Evolutionary conservation across 1,139 yeast species (phyloP).

Genomic region (Spencermartinsiella ligniputridi): DNA sequence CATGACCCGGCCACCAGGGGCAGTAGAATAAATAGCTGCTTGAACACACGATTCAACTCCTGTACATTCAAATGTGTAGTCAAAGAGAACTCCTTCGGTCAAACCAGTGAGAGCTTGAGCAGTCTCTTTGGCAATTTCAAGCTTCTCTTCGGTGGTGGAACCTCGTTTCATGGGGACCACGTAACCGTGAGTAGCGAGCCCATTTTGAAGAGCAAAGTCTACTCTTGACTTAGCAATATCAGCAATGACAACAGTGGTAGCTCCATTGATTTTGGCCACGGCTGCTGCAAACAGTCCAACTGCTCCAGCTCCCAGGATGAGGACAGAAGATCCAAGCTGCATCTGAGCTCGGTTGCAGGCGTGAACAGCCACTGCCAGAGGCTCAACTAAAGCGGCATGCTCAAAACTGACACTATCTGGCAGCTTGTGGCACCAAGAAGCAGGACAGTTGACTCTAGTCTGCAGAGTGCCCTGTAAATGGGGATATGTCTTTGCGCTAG

Average conservation of each 20-base stretch:
- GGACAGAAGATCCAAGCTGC: constrained; percentile 61
- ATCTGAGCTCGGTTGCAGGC: constrained; percentile 60
- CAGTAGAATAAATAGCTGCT: constrained; percentile 36
- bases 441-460: constrained; percentile 32
- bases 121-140: constrained; percentile 18
- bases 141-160: constrained; percentile 22
- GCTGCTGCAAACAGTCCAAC: constrained; percentile 75
- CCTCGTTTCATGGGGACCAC: constrained; percentile 25
- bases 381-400: constrained; percentile 82
- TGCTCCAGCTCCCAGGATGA: constrained; percentile 84
- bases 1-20: constrained; percentile 29
- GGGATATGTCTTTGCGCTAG: constrained; percentile 25
- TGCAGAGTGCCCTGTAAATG: constrained; percentile 26
- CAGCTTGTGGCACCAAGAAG: constrained; percentile 71
- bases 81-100: constrained; percentile 39
- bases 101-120: constrained; percentile 19
- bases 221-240: constrained; percentile 59
- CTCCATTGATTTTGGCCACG: constrained; percentile 71
- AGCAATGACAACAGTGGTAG: constrained; percentile 53
- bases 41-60: constrained; percentile 32
- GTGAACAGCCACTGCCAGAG: constrained; percentile 78
- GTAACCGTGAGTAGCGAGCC: constrained; percentile 28
- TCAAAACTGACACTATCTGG: constrained; percentile 69
- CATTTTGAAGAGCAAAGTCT: constrained; percentile 31
- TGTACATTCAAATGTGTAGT: constrained; percentile 35